A percentile compares a stretch with the other conserved stretches of the same genome.
Conservation (phyloP, 1,139 yeast genomes). For the Lizanozyma gosingica region DNA sequence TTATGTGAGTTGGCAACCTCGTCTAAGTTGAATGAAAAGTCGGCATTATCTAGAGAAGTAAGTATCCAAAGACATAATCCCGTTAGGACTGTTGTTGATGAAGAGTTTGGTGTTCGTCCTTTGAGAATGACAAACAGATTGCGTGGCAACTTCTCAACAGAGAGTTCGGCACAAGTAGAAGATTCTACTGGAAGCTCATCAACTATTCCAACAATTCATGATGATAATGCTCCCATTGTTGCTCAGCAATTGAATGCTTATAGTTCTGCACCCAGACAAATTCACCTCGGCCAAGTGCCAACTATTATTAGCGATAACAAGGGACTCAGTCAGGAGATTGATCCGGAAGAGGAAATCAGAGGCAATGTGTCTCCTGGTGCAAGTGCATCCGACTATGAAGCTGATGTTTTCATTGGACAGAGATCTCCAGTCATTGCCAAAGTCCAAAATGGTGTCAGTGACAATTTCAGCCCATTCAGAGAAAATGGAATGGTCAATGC, state of each 20-base stretch:
- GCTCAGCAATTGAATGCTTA: background rate
- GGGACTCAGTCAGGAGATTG: background rate
- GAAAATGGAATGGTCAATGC: background rate
- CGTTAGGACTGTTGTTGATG: slow-evolving; percentile 6
- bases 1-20: slow-evolving; percentile 60
- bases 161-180: background rate
- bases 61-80: background rate
- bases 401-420: background rate
- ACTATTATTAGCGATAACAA: no score
- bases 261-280: background rate
- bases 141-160: slow-evolving; percentile 11
- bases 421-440: background rate
- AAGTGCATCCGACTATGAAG: background rate
- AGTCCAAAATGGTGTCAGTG: background rate
- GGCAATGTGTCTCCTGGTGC: background rate
- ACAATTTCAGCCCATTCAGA: background rate
- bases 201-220: background rate
- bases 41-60: slow-evolving; percentile 6
- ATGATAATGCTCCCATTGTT: background rate
- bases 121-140: slow-evolving; percentile 47
- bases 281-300: background rate
- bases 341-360: background rate
- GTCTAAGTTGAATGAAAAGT: slow-evolving; percentile 34
- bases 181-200: background rate
- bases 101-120: slow-evolving; percentile 44